Evolutionary conservation across 441 rosid genomes (phyloP), one percentile per base, ranked within the genome.

Genomic region (Manihot esculenta): DNA sequence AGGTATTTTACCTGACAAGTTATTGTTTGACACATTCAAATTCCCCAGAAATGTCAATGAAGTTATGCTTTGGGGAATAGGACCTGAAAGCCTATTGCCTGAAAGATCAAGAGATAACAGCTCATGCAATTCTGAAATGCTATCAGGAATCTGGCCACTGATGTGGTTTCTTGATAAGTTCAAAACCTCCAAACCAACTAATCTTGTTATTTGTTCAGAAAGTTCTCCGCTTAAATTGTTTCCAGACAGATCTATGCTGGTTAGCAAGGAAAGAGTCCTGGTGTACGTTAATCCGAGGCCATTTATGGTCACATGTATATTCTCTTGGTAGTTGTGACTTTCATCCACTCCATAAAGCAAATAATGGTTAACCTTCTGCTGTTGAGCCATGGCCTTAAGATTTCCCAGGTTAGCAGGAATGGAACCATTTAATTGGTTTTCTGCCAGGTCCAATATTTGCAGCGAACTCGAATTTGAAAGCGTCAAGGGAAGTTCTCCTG

Each of bases 241-340:
- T 50, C 77, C 55, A 0, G 83, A 81, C 5, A 81, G 82, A 44
- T 84, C 83, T 35, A 79, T 72, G 83, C 80, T 55, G 1, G 76
- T 84, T 45, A 86, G 76, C 10, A 84, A 83, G 42, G 85, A 79
- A 68, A 86, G 84, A 17, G 73, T 81, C 65, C 76, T 83, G 72
- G 83, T 78, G 73, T 69, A 84, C 11, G 13, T 20, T 11, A 20
- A 70, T 81, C 81, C 38, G 76, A 72, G 82, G 44, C 76, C 68
- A 78, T 81, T 74, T 15, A 18, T 63, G 35, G 30, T 79, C 65
- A 85, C 50, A 15, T 62, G 58, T 42, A 70, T 69, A 56, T 64
- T 85, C 71, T 85, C 84, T 71, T 76, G 77, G 15, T 83, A 78
- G 66, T 77, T 74, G 47, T 42, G 10, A 11, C 1, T 7, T 7